These are phyloP conservation scores for Mikania micrantha DNA, from an alignment of 129 eudicot species.

Conservation along the genomic window DNA sequence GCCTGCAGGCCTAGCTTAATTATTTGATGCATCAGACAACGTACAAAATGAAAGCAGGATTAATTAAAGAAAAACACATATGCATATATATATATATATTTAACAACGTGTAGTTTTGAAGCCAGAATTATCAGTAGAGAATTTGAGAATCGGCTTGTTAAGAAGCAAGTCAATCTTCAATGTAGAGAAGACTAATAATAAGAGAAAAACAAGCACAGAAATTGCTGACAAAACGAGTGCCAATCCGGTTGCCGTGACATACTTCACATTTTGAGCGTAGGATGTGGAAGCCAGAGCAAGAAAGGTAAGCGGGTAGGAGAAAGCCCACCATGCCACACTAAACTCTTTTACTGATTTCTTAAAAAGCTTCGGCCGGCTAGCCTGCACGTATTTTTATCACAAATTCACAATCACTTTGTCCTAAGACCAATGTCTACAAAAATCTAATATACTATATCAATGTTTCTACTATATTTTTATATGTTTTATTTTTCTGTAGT, in stretches of 20 bases:
- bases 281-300: conserved; percentile 66
- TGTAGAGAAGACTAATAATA: conserved; percentile 40
- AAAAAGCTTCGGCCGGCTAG: conserved; percentile 50
- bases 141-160: conserved; percentile 17
- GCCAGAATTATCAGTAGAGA: neutral
- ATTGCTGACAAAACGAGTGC: conserved; percentile 41
- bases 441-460: no score
- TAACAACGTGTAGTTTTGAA: neutral
- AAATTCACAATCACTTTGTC: no score
- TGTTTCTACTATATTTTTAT: no score
- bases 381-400: no score
- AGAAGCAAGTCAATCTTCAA: conserved; percentile 45
- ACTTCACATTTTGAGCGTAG: conserved; percentile 52
- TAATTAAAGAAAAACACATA: neutral
- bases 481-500: no score
- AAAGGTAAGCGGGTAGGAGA: conserved; percentile 55
- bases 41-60: no score
- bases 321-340: conserved; percentile 85
- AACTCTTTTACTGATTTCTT: conserved; percentile 66
- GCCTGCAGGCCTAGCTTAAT: no score
- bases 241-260: conserved; percentile 30
- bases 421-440: no score
- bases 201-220: conserved; percentile 49
- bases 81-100: neutral
- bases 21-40: no score